Base-by-base conservation (phyloP, 78 protist genomes). In the Chrysochromulina tobinii region DNA sequence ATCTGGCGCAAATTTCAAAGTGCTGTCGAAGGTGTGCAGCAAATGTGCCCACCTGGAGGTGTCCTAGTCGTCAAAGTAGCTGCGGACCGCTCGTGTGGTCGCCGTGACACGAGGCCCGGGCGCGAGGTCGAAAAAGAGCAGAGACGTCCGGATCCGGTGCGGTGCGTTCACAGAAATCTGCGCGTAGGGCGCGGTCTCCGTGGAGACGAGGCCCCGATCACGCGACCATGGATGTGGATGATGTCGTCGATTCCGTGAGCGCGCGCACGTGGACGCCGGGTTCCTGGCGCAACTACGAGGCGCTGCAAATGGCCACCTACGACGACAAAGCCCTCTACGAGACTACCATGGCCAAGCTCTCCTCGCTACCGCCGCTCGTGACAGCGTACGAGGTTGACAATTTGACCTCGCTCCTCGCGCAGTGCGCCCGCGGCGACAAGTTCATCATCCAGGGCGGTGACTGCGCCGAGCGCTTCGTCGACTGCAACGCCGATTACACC, bases 371-470 rank as follows among this genome's bases (percentile, higher is more conserved):
- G 50, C 93, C 94, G 15, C 94, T 94, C 83, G 95, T 94, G 51
- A 91, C 85, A 20, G 73, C 59, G 14, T 67, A 27, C 23, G 95
- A 93, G 85, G 64, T 92, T 38, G 75, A 72, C 27, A n/a, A 50
- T 27, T 87, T 94, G n/a, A 81, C 21, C 53, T 23, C 18, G 57
- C 55, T 58, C 58, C 92, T 95, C 84, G 88, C 85, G 20, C 64
- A 72, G 64, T 89, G 64, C 15, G 91, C 92, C 12, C 79, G 48
- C 21, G 96, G 96, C 55, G 77, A 95, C 75, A 61, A 64, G 25
- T 92, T 95, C 64, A 87, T 95, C 38, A 21, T 95, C 61, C 96
- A 95, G 89, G 96, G 96, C 57, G 96, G 96, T 7, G 96, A 95
- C 84, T 95, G 96, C 75, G 96, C 96, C 53, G 96, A 95, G 90